Evolutionary conservation across 2,329 filamentous ascomycete species (phyloP).

Genomic region (Botrytis deweyae): DNA sequence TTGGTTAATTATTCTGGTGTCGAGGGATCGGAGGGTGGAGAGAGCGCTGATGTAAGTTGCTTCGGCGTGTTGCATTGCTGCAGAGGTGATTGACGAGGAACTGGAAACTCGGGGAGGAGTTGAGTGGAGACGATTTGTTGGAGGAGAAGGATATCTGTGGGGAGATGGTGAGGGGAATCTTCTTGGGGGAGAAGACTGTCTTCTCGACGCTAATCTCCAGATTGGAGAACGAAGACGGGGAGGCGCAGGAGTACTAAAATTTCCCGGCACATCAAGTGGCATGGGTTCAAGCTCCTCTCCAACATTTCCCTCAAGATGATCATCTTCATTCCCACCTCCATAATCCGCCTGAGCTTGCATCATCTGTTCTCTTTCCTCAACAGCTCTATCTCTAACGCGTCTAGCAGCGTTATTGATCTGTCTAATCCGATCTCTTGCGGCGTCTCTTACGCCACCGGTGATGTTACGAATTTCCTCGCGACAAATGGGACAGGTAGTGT

Average conservation of each 20-base stretch:
- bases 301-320: too few relatives aligned
- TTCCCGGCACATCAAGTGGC: not conserved
- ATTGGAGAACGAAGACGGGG: too few relatives aligned
- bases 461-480: not conserved
- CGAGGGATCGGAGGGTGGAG: not conserved
- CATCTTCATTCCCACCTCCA: not conserved
- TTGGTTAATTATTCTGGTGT: not conserved
- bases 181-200: not conserved
- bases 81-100: not conserved
- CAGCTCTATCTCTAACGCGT: not conserved
- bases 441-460: not conserved
- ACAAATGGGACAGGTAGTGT: not conserved
- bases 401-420: not conserved
- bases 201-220: not conserved
- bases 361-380: slow-evolving; percentile 1
- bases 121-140: not conserved
- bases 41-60: not conserved
- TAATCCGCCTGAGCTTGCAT: not conserved
- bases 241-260: not conserved
- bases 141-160: too few relatives aligned
- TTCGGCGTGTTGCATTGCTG: not conserved
- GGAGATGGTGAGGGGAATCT: not conserved
- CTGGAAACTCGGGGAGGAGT: not conserved
- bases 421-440: not conserved
- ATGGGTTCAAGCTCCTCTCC: not conserved